Conservation (phyloP, 371 early-diverging fungal genomes). For the Mortierella sp. region DNA sequence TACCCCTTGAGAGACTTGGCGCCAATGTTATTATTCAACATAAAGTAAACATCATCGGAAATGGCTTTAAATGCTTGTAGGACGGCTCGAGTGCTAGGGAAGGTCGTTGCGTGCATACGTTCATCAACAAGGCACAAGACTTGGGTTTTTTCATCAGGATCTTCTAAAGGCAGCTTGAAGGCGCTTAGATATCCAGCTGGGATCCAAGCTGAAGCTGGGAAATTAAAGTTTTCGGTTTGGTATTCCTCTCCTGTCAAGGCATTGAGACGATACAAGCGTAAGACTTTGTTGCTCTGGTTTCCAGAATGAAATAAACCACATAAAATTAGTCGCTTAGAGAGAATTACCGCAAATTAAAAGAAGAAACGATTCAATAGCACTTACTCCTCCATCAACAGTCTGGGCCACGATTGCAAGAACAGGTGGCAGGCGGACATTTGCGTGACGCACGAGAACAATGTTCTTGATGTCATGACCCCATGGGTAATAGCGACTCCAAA, state of each 20-base stretch:
- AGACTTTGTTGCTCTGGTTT: slow-evolving; percentile 21
- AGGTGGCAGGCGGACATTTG: slow-evolving; percentile 81
- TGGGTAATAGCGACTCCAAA: slow-evolving; percentile 77
- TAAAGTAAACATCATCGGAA: slow-evolving; percentile 68
- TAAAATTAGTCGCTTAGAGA: not conserved
- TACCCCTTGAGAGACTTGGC: slow-evolving; percentile 62
- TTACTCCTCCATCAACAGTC: slow-evolving; percentile 57
- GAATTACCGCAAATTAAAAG: not conserved
- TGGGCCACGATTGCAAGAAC: slow-evolving; percentile 74
- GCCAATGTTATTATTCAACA: slow-evolving; percentile 58
- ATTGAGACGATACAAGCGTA: slow-evolving; percentile 72
- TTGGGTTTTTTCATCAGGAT: slow-evolving; percentile 75
- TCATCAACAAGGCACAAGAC: slow-evolving; percentile 73
- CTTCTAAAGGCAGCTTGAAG: slow-evolving; percentile 74
- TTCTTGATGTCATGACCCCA: slow-evolving; percentile 62
- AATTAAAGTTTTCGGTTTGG: slow-evolving; percentile 58
- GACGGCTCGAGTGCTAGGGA: slow-evolving; percentile 68
- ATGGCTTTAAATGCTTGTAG: slow-evolving; percentile 64
- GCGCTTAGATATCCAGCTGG: slow-evolving; percentile 65
- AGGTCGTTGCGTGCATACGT: slow-evolving; percentile 69
- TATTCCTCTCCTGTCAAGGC: slow-evolving; percentile 80
- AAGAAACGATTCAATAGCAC: not conserved
- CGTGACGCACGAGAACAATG: slow-evolving; percentile 72
- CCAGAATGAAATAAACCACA: not conserved
- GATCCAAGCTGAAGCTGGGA: slow-evolving; percentile 66